Evolutionary conservation across 208 protist species (phyloP).

Genomic region (Leishmania martiniquensis): DNA sequence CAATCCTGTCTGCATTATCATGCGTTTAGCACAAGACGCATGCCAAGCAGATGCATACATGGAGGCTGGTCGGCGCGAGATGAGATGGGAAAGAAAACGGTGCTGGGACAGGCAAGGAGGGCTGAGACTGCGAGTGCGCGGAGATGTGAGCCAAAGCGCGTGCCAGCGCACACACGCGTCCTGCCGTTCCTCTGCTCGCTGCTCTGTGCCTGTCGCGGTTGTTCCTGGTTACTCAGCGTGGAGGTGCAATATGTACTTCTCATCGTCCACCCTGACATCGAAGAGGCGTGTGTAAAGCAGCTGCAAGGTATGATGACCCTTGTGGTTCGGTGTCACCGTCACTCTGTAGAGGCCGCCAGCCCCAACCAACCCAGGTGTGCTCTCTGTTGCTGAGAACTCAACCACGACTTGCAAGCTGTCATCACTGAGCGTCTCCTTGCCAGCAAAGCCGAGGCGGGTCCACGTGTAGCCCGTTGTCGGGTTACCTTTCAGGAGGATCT

Average conservation of each 20-base stretch:
- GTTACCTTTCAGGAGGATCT: constrained; percentile 56
- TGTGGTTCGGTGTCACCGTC: constrained; percentile 34
- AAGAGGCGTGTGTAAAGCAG: constrained; percentile 60
- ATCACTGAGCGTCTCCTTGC: constrained; percentile 26
- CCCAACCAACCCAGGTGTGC: constrained; percentile 36
- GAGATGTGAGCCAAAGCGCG: neutral
- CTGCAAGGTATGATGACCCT: constrained; percentile 39
- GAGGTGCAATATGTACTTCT: constrained; percentile 56
- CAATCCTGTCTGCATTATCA: neutral
- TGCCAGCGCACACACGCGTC: neutral
- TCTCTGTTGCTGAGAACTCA: constrained; percentile 11
- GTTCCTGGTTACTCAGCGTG: constrained; percentile 23
- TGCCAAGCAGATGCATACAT: no score
- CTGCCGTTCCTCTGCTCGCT: neutral
- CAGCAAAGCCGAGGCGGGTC: constrained; percentile 36
- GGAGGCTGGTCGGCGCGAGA: neutral
- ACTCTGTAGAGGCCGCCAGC: constrained; percentile 45
- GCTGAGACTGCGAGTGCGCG: neutral
- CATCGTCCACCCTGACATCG: constrained; percentile 26
- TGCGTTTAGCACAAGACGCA: neutral
- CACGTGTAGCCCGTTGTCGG: constrained; percentile 78
- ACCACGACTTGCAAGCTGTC: constrained; percentile 21
- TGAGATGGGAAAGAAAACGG: neutral
- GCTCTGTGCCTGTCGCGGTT: neutral
- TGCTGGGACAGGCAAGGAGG: neutral